Evolutionary conservation across 108 stramenopile genomes (phyloP).

Genomic region (Skeletonema menzelii): DNA sequence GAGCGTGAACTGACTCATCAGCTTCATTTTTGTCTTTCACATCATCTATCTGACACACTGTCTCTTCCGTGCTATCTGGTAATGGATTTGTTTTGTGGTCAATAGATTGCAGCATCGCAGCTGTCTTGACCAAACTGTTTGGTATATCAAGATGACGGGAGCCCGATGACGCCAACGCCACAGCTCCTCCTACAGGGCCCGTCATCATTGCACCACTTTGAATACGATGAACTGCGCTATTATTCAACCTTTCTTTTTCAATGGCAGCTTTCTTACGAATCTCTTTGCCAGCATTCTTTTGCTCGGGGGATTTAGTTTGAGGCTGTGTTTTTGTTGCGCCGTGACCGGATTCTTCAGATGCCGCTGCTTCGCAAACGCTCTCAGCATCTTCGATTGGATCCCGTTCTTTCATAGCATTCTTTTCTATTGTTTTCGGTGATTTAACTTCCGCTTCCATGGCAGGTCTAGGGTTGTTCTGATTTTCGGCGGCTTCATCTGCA

Average conservation of each 20-base stretch:
- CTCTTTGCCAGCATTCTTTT: not conserved
- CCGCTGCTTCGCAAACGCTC: not conserved
- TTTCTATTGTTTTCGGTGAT: conserved; percentile 6
- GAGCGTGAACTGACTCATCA: not conserved
- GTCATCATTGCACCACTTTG: conserved; percentile 34
- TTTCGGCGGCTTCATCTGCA: not conserved
- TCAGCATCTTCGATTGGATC: not conserved
- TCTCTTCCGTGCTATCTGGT: conserved; percentile 26
- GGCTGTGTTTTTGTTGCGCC: not conserved
- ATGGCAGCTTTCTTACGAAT: conserved; percentile 6
- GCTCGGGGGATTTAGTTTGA: not conserved
- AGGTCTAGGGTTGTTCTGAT: not conserved
- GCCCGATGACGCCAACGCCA: not conserved
- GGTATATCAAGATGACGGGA: not conserved
- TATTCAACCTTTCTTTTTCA: conserved; percentile 8
- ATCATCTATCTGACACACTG: conserved; percentile 25
- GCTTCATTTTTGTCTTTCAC: not conserved
- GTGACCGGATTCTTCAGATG: not conserved
- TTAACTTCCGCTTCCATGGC: not conserved
- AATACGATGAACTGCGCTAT: conserved; percentile 25
- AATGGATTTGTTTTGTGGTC: conserved; percentile 17
- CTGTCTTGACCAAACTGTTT: conserved; percentile 17
- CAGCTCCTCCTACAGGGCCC: conserved; percentile 11
- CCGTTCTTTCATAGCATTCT: not conserved
- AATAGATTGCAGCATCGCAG: conserved; percentile 20